These are phyloP conservation scores for Panaeolus papilionaceus DNA, from an alignment of 768 basidiomycete genomes.

Conservation along the genomic window DNA sequence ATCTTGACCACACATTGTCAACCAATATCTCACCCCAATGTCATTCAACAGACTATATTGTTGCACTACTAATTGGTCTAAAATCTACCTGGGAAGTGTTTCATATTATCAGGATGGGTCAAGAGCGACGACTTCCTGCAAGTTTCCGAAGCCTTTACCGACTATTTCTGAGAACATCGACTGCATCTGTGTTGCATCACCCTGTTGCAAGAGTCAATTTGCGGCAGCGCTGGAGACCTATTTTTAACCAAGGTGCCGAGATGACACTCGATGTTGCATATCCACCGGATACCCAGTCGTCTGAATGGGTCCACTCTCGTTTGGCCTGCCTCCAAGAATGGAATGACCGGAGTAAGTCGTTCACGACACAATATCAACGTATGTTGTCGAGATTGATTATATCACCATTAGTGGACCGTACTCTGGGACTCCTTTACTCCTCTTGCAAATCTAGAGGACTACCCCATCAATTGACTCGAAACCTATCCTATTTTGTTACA, in stretches of 20 bases:
- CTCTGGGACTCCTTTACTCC: conserved; percentile 63
- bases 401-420: conserved; percentile 64
- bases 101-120: background rate
- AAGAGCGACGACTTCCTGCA: conserved; percentile 33
- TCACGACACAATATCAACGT: background rate
- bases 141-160: conserved; percentile 65
- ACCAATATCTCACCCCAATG: background rate
- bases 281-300: conserved; percentile 25
- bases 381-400: background rate
- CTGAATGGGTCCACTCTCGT: conserved; percentile 35
- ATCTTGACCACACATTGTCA: background rate
- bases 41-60: background rate
- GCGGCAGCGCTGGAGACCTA: conserved; percentile 57
- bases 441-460: conserved; percentile 70
- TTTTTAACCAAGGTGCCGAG: conserved; percentile 56
- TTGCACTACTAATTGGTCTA: background rate
- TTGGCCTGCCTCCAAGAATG: conserved; percentile 55
- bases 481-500: conserved; percentile 50
- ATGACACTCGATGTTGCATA: conserved; percentile 48
- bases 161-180: conserved; percentile 59
- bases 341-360: conserved; percentile 59
- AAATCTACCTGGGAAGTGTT: background rate
- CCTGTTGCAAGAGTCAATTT: conserved; percentile 47
- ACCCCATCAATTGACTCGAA: conserved; percentile 63
- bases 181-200: conserved; percentile 65